Conservation (phyloP, 495 filamentous ascomycete genomes). For the Thozetella sp. region DNA sequence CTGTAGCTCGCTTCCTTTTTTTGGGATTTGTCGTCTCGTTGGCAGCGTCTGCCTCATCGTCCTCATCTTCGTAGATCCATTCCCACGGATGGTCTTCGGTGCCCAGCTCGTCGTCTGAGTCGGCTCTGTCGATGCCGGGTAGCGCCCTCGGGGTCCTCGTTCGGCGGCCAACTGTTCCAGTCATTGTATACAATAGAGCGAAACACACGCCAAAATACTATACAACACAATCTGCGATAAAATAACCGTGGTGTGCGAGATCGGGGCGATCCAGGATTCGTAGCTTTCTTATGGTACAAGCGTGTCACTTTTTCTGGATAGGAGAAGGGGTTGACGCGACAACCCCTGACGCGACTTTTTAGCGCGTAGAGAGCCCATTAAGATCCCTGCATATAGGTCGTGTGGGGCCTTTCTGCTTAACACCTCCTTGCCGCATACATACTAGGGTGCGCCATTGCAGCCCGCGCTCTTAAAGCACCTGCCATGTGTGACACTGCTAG, state of each 20-base stretch:
- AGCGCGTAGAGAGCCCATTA: background rate
- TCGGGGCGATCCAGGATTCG: too few relatives aligned
- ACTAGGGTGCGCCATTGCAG: too few relatives aligned
- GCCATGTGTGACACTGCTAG: too few relatives aligned
- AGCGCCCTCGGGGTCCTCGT: background rate
- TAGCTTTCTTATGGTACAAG: too few relatives aligned
- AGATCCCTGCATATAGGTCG: background rate
- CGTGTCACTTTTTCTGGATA: too few relatives aligned
- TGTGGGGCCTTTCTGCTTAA: background rate
- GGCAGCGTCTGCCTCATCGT: constrained; percentile 13
- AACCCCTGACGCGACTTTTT: background rate
- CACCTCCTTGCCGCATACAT: too few relatives aligned
- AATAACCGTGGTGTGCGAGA: background rate
- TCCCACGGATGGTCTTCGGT: constrained; percentile 87
- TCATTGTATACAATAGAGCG: too few relatives aligned
- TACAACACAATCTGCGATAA: too few relatives aligned
- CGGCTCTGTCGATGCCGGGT: constrained; percentile 69
- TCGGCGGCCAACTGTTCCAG: background rate
- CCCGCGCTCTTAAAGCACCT: too few relatives aligned
- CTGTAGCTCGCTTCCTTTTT: constrained; percentile 36
- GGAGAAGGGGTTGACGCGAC: background rate
- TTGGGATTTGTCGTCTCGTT: constrained; percentile 16
- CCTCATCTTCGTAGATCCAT: constrained; percentile 71
- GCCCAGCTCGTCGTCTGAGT: constrained; percentile 91
- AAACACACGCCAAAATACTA: too few relatives aligned